These are phyloP conservation scores for Aspergillus sergii DNA, from an alignment of 2,329 filamentous ascomycete genomes.

Conservation along the genomic window DNA sequence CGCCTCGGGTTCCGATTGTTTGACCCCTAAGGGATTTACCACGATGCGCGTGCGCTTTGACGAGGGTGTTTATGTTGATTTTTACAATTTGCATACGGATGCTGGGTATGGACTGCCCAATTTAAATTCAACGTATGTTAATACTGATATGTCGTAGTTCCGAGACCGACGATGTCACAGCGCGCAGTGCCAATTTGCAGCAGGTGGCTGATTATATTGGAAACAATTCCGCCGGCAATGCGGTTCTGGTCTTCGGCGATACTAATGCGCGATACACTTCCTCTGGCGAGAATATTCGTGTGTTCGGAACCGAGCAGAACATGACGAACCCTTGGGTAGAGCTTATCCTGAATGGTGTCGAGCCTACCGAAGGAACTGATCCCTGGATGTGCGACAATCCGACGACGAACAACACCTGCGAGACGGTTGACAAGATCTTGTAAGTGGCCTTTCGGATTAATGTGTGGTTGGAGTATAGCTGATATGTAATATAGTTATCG, in stretches of 20 bases:
- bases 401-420: constrained; percentile 56
- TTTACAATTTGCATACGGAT: constrained; percentile 69
- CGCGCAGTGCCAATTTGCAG: constrained; percentile 61
- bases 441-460: neutral
- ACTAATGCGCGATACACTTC: constrained; percentile 68
- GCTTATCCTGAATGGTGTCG: constrained; percentile 51
- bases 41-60: constrained; percentile 62
- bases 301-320: constrained; percentile 55
- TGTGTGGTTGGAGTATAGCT: constrained; percentile 13
- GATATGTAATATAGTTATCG: constrained; percentile 20
- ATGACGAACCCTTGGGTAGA: constrained; percentile 65
- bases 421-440: constrained; percentile 69
- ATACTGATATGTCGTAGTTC: constrained; percentile 30
- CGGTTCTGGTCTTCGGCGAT: constrained; percentile 67
- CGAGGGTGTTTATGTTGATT: constrained; percentile 60
- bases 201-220: constrained; percentile 63
- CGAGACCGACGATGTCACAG: constrained; percentile 54
- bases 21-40: constrained; percentile 71
- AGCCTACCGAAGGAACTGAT: constrained; percentile 46
- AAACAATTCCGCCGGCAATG: constrained; percentile 59
- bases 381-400: constrained; percentile 60
- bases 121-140: accelerated
- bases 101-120: constrained; percentile 56
- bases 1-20: constrained; percentile 60
- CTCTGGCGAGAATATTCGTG: constrained; percentile 53